Conservation (phyloP, 2,329 filamentous ascomycete genomes). For the Ampelomyces quisqualis region DNA sequence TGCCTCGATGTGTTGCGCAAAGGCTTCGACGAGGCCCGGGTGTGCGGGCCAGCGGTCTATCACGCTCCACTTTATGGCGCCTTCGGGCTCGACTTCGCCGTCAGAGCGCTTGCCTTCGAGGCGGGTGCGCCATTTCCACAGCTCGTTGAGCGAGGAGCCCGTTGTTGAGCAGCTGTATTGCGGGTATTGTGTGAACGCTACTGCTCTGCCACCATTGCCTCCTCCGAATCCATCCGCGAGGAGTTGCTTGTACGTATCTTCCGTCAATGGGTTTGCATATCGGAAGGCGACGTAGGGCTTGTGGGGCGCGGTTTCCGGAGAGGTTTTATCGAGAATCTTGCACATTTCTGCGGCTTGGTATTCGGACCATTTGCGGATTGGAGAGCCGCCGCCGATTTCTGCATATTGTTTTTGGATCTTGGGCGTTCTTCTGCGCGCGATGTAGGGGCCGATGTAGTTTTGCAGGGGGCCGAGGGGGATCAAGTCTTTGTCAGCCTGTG, state of each 20-base stretch:
- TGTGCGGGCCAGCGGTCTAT: constrained; percentile 98
- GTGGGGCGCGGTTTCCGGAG: constrained; percentile 90
- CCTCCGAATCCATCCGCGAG: constrained; percentile 87
- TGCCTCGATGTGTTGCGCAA: constrained; percentile 87
- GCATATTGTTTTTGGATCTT: constrained; percentile 97
- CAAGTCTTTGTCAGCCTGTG: constrained; percentile 82
- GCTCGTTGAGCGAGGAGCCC: constrained; percentile 90
- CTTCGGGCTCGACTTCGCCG: constrained; percentile 56
- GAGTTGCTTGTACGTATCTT: constrained; percentile 84
- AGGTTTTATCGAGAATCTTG: constrained; percentile 88
- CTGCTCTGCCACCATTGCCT: constrained; percentile 86
- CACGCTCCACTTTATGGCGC: constrained; percentile 89
- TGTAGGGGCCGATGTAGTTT: constrained; percentile 83
- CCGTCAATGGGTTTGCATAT: constrained; percentile 89
- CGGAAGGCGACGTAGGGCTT: constrained; percentile 97
- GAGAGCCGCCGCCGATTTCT: constrained; percentile 94
- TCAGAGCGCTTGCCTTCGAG: constrained; percentile 73
- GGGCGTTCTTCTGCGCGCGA: constrained; percentile 82
- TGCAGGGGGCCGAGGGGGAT: constrained; percentile 95
- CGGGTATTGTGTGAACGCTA: constrained; percentile 97
- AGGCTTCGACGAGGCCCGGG: constrained; percentile 82
- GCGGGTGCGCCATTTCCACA: constrained; percentile 94
- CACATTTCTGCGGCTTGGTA: constrained; percentile 94
- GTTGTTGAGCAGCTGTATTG: constrained; percentile 99
- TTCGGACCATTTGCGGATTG: constrained; percentile 97